These are phyloP conservation scores for Thozetella sp. DNA, from an alignment of 495 filamentous ascomycete genomes.

Conservation along the genomic window DNA sequence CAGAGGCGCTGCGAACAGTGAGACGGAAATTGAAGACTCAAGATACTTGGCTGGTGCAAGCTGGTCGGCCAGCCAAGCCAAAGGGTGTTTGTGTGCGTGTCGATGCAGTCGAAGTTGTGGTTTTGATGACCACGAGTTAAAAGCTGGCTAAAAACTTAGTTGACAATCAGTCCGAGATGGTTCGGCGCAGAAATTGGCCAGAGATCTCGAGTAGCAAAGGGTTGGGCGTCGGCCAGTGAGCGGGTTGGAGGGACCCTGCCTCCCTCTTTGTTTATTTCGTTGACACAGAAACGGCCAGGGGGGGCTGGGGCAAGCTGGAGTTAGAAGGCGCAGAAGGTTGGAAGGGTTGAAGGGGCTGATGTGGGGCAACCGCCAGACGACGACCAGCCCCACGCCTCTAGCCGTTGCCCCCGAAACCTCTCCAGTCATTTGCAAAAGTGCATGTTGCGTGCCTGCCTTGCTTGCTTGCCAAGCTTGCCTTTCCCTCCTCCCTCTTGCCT, in stretches of 20 bases:
- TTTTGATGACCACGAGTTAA: conserved; percentile 10
- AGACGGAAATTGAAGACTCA: not conserved
- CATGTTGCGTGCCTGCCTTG: too few species aligned
- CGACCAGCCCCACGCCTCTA: not conserved
- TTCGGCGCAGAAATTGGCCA: not conserved
- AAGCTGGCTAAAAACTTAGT: not conserved
- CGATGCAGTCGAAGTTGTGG: not conserved
- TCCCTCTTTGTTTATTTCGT: not conserved
- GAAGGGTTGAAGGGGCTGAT: too few species aligned
- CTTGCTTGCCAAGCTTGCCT: too few species aligned
- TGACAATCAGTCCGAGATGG: not conserved
- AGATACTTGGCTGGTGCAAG: conserved; percentile 16
- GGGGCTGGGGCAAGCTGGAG: not conserved
- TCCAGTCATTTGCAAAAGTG: too few species aligned
- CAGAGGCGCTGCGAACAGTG: conserved; percentile 14
- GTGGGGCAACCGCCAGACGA: not conserved
- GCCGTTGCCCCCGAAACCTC: not conserved
- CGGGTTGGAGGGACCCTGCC: too few species aligned
- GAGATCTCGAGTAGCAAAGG: too few species aligned
- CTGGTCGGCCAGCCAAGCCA: conserved; percentile 26
- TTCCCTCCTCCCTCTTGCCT: too few species aligned
- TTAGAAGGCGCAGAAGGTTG: too few species aligned
- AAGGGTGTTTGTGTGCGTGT: not conserved
- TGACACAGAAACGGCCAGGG: conserved; percentile 1
- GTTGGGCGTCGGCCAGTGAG: too few species aligned